A percentile compares a stretch with the other conserved stretches of the same genome.
Evolutionary conservation across 2,329 filamentous ascomycete genomes (phyloP).

Genomic region (Hypoxylon sp.): DNA sequence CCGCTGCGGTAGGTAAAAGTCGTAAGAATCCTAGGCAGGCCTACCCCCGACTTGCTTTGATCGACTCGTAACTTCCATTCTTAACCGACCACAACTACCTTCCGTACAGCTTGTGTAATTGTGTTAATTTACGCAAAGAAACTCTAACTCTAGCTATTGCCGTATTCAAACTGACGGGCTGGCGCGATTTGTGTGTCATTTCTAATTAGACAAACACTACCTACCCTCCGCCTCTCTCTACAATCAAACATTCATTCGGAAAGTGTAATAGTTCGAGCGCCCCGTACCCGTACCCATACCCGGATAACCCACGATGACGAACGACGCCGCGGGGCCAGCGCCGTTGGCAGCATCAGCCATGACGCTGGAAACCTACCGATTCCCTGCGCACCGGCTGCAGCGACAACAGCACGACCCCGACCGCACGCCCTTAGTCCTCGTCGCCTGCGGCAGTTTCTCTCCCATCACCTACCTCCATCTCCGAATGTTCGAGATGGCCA

Average conservation of each 20-base stretch:
- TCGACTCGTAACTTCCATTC: constrained; percentile 23
- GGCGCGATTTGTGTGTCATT: not conserved
- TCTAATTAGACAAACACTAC: not conserved
- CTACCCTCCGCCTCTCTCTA: not conserved
- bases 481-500: constrained; percentile 89
- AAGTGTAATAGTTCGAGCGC: constrained; percentile 3
- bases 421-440: constrained; percentile 74
- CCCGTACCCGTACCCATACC: no score
- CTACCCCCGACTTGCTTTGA: constrained; percentile 30
- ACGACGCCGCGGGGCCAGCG: constrained; percentile 31
- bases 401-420: constrained; percentile 66
- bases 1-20: constrained; percentile 16
- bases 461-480: constrained; percentile 82
- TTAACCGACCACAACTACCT: constrained; percentile 17
- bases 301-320: constrained; percentile 33
- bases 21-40: constrained; percentile 27
- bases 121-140: constrained; percentile 16
- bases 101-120: not conserved
- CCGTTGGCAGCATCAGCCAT: constrained; percentile 46
- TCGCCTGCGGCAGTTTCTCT: constrained; percentile 79
- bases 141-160: not conserved
- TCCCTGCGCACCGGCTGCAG: constrained; percentile 71
- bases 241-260: not conserved
- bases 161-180: constrained; percentile 1
- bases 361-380: constrained; percentile 63